Conservation (phyloP, 75 land plant genomes). For the Selaginella moellendorffii region DNA sequence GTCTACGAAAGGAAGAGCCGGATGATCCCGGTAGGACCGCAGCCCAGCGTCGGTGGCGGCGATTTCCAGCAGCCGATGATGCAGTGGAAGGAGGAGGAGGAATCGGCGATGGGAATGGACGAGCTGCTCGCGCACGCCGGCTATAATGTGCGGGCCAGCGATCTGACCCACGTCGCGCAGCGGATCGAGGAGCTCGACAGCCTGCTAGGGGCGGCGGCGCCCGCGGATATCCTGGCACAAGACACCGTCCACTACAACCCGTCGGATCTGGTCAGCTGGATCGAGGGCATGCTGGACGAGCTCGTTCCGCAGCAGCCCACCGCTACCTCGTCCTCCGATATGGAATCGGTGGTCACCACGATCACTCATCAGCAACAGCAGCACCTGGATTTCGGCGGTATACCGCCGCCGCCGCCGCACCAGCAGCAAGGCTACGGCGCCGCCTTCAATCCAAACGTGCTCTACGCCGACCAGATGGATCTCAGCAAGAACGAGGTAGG, state of each 20-base stretch:
- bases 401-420: neutral
- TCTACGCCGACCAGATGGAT: neutral
- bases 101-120: slow-evolving; percentile 7
- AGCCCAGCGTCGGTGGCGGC: neutral
- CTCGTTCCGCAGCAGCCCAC: slow-evolving; percentile 10
- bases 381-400: neutral
- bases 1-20: neutral
- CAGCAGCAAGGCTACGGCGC: neutral
- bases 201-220: slow-evolving; percentile 23
- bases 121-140: slow-evolving; percentile 50
- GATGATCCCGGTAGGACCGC: neutral
- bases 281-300: slow-evolving; percentile 65
- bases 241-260: slow-evolving; percentile 61
- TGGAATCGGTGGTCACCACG: slow-evolving; percentile 3
- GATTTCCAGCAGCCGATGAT: neutral
- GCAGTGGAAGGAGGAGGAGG: neutral
- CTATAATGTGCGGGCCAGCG: slow-evolving; percentile 41
- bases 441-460: neutral
- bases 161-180: slow-evolving; percentile 49
- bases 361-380: neutral
- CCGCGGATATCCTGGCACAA: slow-evolving; percentile 22
- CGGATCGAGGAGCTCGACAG: slow-evolving; percentile 48
- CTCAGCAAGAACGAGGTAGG: neutral
- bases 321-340: neutral
- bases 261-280: slow-evolving; percentile 57